Evolutionary conservation across 257 asterid species (phyloP).

Genomic region (Solanum paucissectum): DNA sequence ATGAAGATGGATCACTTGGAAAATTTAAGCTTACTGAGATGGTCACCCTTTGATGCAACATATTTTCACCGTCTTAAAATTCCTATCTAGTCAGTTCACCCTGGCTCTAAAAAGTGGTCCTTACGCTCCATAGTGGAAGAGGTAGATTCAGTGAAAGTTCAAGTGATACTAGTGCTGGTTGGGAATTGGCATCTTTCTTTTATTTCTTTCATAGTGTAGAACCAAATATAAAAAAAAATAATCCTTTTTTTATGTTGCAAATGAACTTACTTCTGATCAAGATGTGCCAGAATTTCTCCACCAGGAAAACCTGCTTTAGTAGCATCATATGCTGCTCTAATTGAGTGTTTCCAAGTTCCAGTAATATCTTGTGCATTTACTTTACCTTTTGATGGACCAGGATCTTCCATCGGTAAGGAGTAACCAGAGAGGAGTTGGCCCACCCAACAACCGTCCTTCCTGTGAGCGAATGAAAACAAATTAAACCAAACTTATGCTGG

Average conservation of each 20-base stretch:
- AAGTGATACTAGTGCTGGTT: not conserved
- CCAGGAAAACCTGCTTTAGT: conserved; percentile 82
- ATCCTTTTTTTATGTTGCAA: not conserved
- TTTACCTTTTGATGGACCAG: conserved; percentile 48
- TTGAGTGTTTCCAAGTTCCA: conserved; percentile 88
- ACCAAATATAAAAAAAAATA: not conserved
- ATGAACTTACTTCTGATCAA: conserved; percentile 83
- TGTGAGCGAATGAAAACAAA: conserved; percentile 12
- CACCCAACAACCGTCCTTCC: conserved; percentile 71
- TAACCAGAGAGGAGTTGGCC: conserved; percentile 96
- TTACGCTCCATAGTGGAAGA: not conserved
- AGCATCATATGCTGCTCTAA: conserved; percentile 67
- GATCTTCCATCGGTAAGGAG: conserved; percentile 93
- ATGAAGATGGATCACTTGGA: not conserved
- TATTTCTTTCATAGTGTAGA: not conserved
- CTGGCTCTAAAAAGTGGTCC: not conserved
- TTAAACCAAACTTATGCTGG: not conserved
- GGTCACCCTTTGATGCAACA: not conserved
- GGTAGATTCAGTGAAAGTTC: not conserved
- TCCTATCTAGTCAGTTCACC: not conserved
- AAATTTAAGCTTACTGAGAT: not conserved
- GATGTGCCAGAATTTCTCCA: conserved; percentile 79
- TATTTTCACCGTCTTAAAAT: not conserved
- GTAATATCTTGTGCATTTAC: conserved; percentile 37
- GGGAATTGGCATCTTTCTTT: not conserved